Percentiles rank a stretch among this genome's conserved stretches.
phyloP scores from a whole-genome alignment of 345 rosid species.

The Ailanthus altissimus region DNA sequence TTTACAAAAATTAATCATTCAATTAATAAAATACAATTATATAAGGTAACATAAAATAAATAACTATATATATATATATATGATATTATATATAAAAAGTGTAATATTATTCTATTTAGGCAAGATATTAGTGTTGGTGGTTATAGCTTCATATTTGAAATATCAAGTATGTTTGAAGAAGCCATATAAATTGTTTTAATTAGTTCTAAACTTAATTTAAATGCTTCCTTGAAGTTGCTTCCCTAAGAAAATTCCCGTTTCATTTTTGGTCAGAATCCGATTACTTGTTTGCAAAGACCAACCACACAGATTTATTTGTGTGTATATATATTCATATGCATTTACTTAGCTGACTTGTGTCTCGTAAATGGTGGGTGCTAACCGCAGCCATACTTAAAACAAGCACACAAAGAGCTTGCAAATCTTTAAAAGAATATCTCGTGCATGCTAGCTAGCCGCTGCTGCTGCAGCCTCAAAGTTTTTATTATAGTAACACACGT shows the following conservation, averaged over 20 bases:
- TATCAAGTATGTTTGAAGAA: neutral
- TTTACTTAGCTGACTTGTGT: conserved; percentile 10
- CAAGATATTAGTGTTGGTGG: neutral
- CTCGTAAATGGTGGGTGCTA: neutral
- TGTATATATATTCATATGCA: neutral
- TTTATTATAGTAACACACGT: neutral
- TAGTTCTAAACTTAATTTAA: neutral
- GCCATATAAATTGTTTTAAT: neutral
- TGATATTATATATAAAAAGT: no score
- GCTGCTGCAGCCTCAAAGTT: neutral
- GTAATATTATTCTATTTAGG: neutral
- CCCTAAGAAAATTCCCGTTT: neutral
- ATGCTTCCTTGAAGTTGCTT: neutral
- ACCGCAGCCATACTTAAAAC: neutral
- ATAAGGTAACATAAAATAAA: no score
- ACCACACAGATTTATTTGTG: neutral
- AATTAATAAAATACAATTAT: no score
- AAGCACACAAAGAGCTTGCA: neutral
- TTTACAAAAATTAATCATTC: no score
- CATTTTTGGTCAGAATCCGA: neutral
- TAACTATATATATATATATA: no score
- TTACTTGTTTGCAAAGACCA: neutral
- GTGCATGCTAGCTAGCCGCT: neutral
- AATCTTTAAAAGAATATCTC: no score
- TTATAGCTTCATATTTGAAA: neutral